Base-by-base conservation (phyloP, 2,329 filamentous ascomycete genomes). In the Colletotrichum lentis region DNA sequence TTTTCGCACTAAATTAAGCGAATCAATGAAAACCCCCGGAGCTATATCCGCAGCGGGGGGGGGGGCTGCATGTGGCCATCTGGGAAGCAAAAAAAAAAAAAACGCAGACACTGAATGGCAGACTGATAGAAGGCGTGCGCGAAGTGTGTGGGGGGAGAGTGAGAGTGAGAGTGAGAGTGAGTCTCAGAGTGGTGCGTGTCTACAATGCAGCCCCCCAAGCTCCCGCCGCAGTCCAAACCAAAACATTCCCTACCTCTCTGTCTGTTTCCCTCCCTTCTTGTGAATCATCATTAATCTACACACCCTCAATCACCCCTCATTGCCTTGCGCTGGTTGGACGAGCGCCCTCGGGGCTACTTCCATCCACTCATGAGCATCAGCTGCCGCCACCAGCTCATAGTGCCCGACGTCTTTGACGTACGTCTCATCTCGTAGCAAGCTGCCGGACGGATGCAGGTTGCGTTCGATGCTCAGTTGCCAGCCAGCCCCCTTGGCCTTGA, bases 1-100 rank as follows among this genome's bases (percentile, higher is more conserved):
- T 67, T 63, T 67, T 53, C 50, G n/a, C 59, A 52, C 59, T 67
- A 58, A 24, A n/a, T 10, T 2, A 50, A 43, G 54, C 43, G 50
- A 44, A 12, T 62, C 37, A 68, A 65, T 68, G 20, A 60, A 0
- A 24, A 1, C 7, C 3, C 8, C 10, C 56, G 62, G 49, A 68
- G 12, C 14, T 35, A 27, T 18, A 10, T 55, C 65, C 62, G 62
- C 18, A 60, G 55, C 27, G n/a, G n/a, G n/a, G n/a, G 27, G 27
- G 27, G 27, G 8, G 27, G 27, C 27, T 7, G 27, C 27, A 27
- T 60, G 65, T 61, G 43, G 14, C 35, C 16, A 1, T 16, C 5
- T n/a, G 8, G 22, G 11, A 52, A 4, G 20, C 24, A n/a, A n/a
- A n/a, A n/a, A n/a, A n/a, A n/a, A n/a, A 20, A 11, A 16, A 20